Base-by-base conservation (phyloP, 116 monocot species). In the Dioscorea cayenensis region DNA sequence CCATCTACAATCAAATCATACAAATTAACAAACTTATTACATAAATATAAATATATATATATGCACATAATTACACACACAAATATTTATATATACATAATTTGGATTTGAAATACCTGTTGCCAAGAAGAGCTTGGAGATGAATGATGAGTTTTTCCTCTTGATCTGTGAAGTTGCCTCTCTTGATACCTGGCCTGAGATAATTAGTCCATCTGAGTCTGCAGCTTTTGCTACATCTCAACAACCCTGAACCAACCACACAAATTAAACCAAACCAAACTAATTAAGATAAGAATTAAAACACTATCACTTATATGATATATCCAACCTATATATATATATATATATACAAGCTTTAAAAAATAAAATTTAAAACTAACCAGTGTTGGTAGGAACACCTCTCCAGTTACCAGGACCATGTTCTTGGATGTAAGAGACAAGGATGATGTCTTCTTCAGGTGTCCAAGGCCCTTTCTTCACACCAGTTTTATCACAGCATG, bases 211-310 rank as follows among this genome's bases (percentile, higher is more conserved):
- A 94, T 66, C 94, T 77, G 0, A 94, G 87, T 67, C 94, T 81
- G 70, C 94, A 90, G 69, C 94, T 94, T 83, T 94, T 94, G 81
- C 90, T 88, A 72, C 94, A 94, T 68, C 94, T 94, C 84, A 79
- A 76, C 49, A 94, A 49, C 5, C 94, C 94, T 94, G 77, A 6
- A 38, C 29, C 7, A 55, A 55, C 55, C 55, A 55, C 5, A 5
- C 19, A 55, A 12, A 11, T 16, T 2, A 55, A 55, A 18, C 17
- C 5, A 55, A n/a, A 14, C 16, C 19, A 55, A 55, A 55, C 55
- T 18, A 43, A 43, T 43, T 43, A 32, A 32, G 25, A 25, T 25
- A 25, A 25, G 25, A 25, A n/a, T n/a, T n/a, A n/a, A 25, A 25
- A 25, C 25, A 25, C 25, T 25, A 25, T 25, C 25, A 25, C 25